Conservation (phyloP, 2,329 filamentous ascomycete species). For the Exserohilum rostratum region DNA sequence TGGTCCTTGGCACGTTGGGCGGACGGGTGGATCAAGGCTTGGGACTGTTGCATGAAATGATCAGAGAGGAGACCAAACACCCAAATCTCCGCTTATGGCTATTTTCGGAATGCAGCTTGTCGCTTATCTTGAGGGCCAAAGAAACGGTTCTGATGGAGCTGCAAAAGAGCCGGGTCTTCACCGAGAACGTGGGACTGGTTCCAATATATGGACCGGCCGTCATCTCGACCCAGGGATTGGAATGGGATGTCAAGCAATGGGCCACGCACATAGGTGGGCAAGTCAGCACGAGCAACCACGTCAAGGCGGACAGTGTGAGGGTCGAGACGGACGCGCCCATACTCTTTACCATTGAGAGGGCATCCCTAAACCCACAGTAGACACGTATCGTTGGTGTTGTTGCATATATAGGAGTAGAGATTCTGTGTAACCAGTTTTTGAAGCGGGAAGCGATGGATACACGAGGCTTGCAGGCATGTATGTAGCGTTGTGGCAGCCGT, state of each 20-base stretch:
- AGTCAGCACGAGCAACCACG: constrained; percentile 59
- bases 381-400: neutral
- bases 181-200: constrained; percentile 82
- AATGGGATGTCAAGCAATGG: constrained; percentile 92
- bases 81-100: constrained; percentile 68
- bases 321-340: constrained; percentile 52
- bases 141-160: constrained; percentile 72
- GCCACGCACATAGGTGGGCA: constrained; percentile 61
- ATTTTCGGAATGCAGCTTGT: constrained; percentile 79
- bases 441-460: too few relatives aligned
- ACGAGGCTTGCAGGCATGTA: neutral
- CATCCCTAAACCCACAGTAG: neutral
- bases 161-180: constrained; percentile 61
- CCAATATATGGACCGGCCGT: constrained; percentile 78
- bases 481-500: neutral
- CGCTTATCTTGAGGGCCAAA: constrained; percentile 76
- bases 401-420: too few relatives aligned
- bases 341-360: constrained; percentile 56
- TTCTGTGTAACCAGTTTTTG: too few relatives aligned
- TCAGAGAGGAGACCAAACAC: constrained; percentile 55
- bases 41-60: constrained; percentile 86
- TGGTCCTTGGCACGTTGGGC: constrained; percentile 82
- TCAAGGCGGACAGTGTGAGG: constrained; percentile 48
- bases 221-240: constrained; percentile 80
- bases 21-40: constrained; percentile 93